A percentile compares a stretch with the other conserved stretches of the same genome.
Conservation (phyloP, 176 grass and related monocot species). For the Luzula sylvatica region DNA sequence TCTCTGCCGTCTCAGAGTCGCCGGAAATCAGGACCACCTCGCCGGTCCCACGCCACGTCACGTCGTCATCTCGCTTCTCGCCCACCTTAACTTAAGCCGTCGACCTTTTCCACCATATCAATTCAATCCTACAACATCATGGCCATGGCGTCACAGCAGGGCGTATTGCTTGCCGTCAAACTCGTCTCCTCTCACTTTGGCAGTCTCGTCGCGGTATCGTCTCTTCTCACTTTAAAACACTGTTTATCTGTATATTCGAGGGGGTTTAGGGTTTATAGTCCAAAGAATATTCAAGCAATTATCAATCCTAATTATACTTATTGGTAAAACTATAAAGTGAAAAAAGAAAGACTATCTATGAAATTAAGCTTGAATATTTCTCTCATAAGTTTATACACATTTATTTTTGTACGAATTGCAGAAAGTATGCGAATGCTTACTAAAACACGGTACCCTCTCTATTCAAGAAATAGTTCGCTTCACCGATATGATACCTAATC, state of each 20-base stretch:
- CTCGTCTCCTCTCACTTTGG: conserved; percentile 72
- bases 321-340: not conserved
- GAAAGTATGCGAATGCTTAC: conserved; percentile 73
- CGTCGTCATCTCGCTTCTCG: too few species aligned
- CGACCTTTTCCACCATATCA: too few species aligned
- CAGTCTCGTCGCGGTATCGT: conserved; percentile 44
- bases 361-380: too few species aligned
- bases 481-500: conserved; percentile 22
- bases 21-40: too few species aligned
- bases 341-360: too few species aligned
- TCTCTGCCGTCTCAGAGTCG: too few species aligned
- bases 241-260: not conserved
- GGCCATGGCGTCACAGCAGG: conserved; percentile 50
- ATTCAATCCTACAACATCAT: too few species aligned
- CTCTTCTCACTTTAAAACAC: not conserved
- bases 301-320: too few species aligned
- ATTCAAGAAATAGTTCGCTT: conserved; percentile 48
- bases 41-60: too few species aligned
- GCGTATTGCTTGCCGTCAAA: conserved; percentile 34
- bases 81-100: too few species aligned
- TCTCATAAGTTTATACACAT: too few species aligned
- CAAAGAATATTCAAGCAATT: conserved; percentile 4
- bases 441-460: conserved; percentile 40
- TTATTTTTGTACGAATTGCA: conserved; percentile 18
- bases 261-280: not conserved